phyloP scores from a whole-genome alignment of 345 rosid species.

The Abelmoschus esculentus region DNA sequence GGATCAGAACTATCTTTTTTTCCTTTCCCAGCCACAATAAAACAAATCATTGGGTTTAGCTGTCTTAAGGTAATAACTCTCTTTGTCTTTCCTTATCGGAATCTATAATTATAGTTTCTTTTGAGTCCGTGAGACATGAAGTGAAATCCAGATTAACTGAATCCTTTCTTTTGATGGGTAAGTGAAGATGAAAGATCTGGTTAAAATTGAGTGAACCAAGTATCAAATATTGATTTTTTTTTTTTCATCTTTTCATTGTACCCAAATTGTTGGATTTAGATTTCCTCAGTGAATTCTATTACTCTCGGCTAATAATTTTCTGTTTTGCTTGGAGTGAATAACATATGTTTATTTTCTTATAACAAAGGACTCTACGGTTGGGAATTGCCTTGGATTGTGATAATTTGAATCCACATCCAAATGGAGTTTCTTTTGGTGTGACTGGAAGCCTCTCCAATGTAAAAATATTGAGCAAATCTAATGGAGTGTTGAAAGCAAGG shows the following conservation, averaged over 20 bases:
- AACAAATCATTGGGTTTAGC: background rate
- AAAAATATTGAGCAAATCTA: conserved; percentile 50
- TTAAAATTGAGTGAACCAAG: background rate
- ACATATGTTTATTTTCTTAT: background rate
- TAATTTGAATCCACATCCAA: conserved; percentile 22
- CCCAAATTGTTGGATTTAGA: background rate
- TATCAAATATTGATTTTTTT: background rate
- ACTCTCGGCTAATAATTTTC: background rate
- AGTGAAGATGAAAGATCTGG: background rate
- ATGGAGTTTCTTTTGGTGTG: conserved; percentile 33
- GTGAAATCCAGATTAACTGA: background rate
- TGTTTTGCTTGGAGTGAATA: background rate
- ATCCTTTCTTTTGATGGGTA: background rate
- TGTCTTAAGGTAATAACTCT: background rate
- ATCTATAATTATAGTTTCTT: too few species aligned
- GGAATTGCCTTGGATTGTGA: conserved; percentile 9
- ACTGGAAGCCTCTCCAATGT: conserved; percentile 35
- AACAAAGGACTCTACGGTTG: conserved; percentile 8
- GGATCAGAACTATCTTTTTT: background rate
- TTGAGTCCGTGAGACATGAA: too few species aligned
- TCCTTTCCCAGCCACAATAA: background rate
- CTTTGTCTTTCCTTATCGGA: background rate
- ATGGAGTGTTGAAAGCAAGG: conserved; percentile 38
- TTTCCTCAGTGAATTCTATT: background rate
- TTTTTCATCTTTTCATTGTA: background rate